Evolutionary conservation across 2,329 filamentous ascomycete species (phyloP).

Genomic region (Fusarium pininemorale): DNA sequence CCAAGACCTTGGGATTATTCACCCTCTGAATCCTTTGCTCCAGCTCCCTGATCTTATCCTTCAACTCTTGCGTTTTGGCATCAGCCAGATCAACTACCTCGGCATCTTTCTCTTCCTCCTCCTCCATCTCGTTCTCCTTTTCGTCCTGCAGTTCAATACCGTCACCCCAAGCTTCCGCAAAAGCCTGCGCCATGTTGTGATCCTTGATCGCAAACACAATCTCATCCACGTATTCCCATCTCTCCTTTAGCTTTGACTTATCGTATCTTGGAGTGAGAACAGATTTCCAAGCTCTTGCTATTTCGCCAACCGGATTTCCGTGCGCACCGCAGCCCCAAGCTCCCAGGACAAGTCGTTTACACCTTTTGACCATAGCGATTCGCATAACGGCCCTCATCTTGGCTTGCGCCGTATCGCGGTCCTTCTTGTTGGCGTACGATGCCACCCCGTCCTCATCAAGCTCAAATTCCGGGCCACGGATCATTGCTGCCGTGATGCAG

Average conservation of each 20-base stretch:
- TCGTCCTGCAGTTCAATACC: constrained; percentile 7
- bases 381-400: constrained; percentile 69
- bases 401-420: constrained; percentile 58
- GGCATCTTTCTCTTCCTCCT: not conserved
- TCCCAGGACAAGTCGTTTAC: constrained; percentile 63
- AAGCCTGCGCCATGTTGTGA: constrained; percentile 59
- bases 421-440: constrained; percentile 55
- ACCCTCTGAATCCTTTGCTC: constrained; percentile 19
- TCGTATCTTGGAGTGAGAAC: constrained; percentile 38
- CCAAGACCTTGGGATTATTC: constrained; percentile 15
- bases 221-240: constrained; percentile 46
- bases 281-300: constrained; percentile 62
- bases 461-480: constrained; percentile 64
- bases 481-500: constrained; percentile 66
- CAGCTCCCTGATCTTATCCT: constrained; percentile 28
- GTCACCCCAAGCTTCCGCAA: constrained; percentile 58
- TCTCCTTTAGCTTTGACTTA: constrained; percentile 31
- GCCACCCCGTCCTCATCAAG: constrained; percentile 45
- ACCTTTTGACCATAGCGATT: constrained; percentile 57
- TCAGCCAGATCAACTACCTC: not conserved
- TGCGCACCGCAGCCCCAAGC: constrained; percentile 74
- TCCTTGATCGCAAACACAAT: constrained; percentile 69
- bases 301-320: constrained; percentile 67
- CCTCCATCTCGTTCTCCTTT: accelerated
- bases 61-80: constrained; percentile 10